phyloP scores from a whole-genome alignment of 2,329 filamentous ascomycete genomes.

The Penicillium sp. region DNA sequence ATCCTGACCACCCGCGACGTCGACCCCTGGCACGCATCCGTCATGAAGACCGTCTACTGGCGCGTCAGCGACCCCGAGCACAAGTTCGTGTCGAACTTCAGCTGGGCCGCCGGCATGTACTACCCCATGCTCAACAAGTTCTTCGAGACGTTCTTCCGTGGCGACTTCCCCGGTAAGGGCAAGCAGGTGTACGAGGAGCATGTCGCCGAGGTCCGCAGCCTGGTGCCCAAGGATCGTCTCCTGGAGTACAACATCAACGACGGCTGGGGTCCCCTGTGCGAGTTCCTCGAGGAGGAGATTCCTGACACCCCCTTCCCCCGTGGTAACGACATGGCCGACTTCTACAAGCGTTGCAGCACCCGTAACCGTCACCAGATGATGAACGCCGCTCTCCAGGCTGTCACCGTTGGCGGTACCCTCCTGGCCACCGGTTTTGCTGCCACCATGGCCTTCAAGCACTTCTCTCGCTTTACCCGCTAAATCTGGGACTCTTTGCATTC shows the following conservation, averaged over 20 bases:
- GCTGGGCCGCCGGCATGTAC: slow-evolving; percentile 65
- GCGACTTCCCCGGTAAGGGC: slow-evolving; percentile 61
- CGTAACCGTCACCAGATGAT: slow-evolving; percentile 55
- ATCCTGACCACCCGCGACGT: slow-evolving; percentile 64
- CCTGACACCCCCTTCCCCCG: slow-evolving; percentile 50
- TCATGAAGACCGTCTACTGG: slow-evolving; percentile 65
- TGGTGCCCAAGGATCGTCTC: slow-evolving; percentile 49
- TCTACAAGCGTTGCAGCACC: slow-evolving; percentile 51
- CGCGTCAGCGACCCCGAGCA: slow-evolving; percentile 61
- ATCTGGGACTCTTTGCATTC: neutral
- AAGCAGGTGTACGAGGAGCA: slow-evolving; percentile 59
- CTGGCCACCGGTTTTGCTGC: slow-evolving; percentile 44
- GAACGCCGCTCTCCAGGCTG: slow-evolving; percentile 50
- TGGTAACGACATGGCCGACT: slow-evolving; percentile 53
- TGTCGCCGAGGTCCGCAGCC: slow-evolving; percentile 49
- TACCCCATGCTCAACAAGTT: slow-evolving; percentile 67
- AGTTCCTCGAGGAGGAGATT: slow-evolving; percentile 51
- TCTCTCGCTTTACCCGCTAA: slow-evolving; percentile 23
- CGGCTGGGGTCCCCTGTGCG: slow-evolving; percentile 53
- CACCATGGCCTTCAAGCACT: slow-evolving; percentile 40
- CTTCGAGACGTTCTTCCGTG: slow-evolving; percentile 64
- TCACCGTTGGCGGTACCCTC: slow-evolving; percentile 48
- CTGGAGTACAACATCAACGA: slow-evolving; percentile 53
- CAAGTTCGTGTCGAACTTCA: slow-evolving; percentile 52
- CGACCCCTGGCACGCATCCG: slow-evolving; percentile 60